Percentiles rank a stretch among this genome's conserved stretches.
Evolutionary conservation across 2,329 filamentous ascomycete genomes (phyloP).

Genomic region (Botrytis cinerea): DNA sequence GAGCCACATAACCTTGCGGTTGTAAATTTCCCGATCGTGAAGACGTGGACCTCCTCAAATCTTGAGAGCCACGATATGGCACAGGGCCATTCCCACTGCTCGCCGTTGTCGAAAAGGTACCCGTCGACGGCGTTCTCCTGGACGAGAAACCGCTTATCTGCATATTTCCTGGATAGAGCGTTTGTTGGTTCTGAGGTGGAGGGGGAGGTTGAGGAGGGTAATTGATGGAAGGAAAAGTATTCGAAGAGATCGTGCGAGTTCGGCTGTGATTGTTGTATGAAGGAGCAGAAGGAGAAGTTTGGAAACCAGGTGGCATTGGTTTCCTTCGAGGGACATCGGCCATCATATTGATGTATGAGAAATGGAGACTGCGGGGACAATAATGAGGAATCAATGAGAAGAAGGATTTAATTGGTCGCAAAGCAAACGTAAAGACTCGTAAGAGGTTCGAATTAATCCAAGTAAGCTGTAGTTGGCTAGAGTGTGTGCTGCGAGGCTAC

Average conservation of each 20-base stretch:
- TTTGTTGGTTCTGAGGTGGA: background rate
- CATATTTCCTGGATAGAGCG: conserved; percentile 33
- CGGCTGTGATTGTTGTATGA: conserved; percentile 38
- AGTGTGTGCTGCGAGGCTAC: conserved; percentile 12
- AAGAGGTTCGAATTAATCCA: conserved; percentile 16
- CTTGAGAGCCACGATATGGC: conserved; percentile 59
- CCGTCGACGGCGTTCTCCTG: conserved; percentile 65
- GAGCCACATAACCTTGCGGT: conserved; percentile 82
- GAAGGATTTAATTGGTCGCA: conserved; percentile 14
- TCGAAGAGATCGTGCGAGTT: conserved; percentile 46
- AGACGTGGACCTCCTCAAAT: conserved; percentile 76
- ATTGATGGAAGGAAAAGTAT: conserved; percentile 33
- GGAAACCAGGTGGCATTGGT: conserved; percentile 38
- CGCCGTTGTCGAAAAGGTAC: conserved; percentile 69
- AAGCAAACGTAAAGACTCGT: conserved; percentile 14
- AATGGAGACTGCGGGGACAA: conserved; percentile 14
- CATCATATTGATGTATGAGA: conserved; percentile 34
- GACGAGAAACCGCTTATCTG: conserved; percentile 42
- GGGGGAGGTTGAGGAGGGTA: conserved; percentile 30
- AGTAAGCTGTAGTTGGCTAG: conserved; percentile 18
- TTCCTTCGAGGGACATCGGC: conserved; percentile 38
- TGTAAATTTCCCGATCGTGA: conserved; percentile 62
- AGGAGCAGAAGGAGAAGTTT: conserved; percentile 28
- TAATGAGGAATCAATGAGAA: conserved; percentile 3
- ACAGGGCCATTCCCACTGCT: conserved; percentile 49